These are phyloP conservation scores for Mycena sanguinolenta DNA, from an alignment of 768 basidiomycete species.

Conservation along the genomic window DNA sequence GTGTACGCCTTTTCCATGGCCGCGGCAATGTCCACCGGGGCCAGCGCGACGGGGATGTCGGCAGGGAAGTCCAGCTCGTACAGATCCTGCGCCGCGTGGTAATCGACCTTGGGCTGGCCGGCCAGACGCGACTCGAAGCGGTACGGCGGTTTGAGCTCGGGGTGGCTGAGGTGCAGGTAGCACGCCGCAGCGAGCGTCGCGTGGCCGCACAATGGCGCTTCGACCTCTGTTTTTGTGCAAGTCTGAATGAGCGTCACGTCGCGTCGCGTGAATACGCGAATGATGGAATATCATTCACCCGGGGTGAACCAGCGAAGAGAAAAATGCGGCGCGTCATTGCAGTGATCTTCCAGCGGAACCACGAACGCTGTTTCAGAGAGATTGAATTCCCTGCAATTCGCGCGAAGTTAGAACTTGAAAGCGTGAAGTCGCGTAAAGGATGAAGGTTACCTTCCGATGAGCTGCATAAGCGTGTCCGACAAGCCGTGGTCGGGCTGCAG, in stretches of 20 bases:
- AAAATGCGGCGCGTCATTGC: constrained; percentile 31
- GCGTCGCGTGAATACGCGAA: not conserved
- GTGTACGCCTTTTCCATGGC: constrained; percentile 18
- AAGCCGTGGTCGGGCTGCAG: constrained; percentile 34
- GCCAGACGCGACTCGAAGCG: constrained; percentile 33
- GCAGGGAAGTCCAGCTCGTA: constrained; percentile 37
- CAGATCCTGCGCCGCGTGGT: constrained; percentile 18
- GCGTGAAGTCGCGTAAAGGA: not conserved
- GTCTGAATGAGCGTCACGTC: not conserved
- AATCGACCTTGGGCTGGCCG: constrained; percentile 29
- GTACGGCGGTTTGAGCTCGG: constrained; percentile 33
- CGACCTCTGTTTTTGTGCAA: constrained; percentile 11
- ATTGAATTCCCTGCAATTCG: constrained; percentile 30
- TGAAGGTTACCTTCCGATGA: constrained; percentile 29
- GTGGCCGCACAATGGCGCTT: constrained; percentile 35
- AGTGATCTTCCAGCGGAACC: constrained; percentile 33
- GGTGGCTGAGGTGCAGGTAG: constrained; percentile 24
- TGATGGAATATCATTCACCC: not conserved
- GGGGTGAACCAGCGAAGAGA: constrained; percentile 36
- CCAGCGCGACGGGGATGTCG: constrained; percentile 25
- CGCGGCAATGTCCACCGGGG: constrained; percentile 2
- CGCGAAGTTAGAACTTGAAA: not conserved
- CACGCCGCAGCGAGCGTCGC: constrained; percentile 33
- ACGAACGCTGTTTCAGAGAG: constrained; percentile 36
- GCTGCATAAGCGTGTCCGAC: constrained; percentile 26